phyloP scores from a whole-genome alignment of 192 early-diverging fungal genomes.

The Backusella luteola region DNA sequence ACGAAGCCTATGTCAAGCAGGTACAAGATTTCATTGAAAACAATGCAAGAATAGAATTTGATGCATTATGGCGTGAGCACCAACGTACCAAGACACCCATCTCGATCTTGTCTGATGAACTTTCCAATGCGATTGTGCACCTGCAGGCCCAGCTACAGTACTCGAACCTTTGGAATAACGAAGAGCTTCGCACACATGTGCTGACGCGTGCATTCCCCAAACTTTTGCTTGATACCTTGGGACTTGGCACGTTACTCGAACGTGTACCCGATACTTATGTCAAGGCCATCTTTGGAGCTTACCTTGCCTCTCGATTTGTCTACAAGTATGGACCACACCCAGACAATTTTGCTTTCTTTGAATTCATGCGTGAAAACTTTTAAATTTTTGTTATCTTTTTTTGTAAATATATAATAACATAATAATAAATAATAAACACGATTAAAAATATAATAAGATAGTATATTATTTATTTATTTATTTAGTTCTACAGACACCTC shows the following conservation, averaged over 20 bases:
- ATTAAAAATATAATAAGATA: neutral
- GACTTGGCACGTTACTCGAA: conserved; percentile 81
- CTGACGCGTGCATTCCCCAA: conserved; percentile 92
- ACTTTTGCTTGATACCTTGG: conserved; percentile 85
- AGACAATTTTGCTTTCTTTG: conserved; percentile 97
- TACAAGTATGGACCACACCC: conserved; percentile 94
- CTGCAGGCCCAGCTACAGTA: conserved; percentile 90
- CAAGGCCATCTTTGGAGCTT: conserved; percentile 96
- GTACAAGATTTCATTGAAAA: conserved; percentile 92
- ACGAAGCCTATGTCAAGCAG: conserved; percentile 88
- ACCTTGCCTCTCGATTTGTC: conserved; percentile 94
- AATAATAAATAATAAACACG: neutral
- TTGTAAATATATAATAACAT: neutral
- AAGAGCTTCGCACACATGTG: conserved; percentile 74
- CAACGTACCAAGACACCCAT: conserved; percentile 74
- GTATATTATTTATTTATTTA: neutral
- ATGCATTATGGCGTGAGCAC: conserved; percentile 90
- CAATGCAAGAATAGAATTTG: conserved; percentile 95
- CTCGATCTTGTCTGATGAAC: conserved; percentile 85
- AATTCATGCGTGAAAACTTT: conserved; percentile 72
- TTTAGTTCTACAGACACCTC: conserved; percentile 1
- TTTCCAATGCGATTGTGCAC: conserved; percentile 88
- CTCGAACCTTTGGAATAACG: conserved; percentile 93
- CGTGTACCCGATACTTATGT: conserved; percentile 94
- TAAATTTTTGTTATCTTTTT: neutral